Conservation (phyloP, 2,329 filamentous ascomycete species). For the Xylariaceae sp. region DNA sequence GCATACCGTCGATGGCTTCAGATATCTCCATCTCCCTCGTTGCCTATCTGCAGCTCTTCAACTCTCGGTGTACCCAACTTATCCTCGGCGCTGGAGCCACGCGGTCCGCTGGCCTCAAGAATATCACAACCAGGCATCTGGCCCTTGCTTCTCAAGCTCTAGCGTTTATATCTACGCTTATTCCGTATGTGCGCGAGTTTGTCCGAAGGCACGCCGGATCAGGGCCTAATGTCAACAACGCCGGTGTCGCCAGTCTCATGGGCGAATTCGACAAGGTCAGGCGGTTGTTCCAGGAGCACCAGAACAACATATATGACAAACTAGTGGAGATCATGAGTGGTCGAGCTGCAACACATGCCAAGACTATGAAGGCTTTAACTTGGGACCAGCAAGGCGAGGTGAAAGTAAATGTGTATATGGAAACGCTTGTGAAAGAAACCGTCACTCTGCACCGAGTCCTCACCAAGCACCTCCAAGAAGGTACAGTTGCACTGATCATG, state of each 20-base stretch:
- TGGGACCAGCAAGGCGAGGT: constrained; percentile 58
- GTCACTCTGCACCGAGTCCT: constrained; percentile 78
- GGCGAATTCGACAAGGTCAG: constrained; percentile 86
- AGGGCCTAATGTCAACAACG: constrained; percentile 37
- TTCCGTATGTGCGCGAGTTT: constrained; percentile 88
- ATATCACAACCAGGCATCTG: constrained; percentile 93
- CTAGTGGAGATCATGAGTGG: constrained; percentile 87
- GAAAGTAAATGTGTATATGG: constrained; percentile 68
- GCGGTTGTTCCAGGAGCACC: constrained; percentile 79
- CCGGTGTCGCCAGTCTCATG: constrained; percentile 55
- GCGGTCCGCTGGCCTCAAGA: constrained; percentile 80
- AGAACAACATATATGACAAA: constrained; percentile 86
- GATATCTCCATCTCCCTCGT: constrained; percentile 76
- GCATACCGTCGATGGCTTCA: constrained; percentile 81
- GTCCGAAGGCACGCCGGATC: constrained; percentile 67
- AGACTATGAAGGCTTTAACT: constrained; percentile 66
- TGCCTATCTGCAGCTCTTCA: constrained; percentile 87
- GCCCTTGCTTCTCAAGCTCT: constrained; percentile 86
- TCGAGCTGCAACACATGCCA: constrained; percentile 67
- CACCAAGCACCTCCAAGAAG: constrained; percentile 72
- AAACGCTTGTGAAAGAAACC: constrained; percentile 81
- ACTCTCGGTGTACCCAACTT: constrained; percentile 91
- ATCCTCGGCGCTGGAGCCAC: constrained; percentile 94
- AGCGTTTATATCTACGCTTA: constrained; percentile 77
- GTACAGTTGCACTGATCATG: constrained; percentile 78